Conservation (phyloP, 345 rosid species). For the Aethionema arabicum region DNA sequence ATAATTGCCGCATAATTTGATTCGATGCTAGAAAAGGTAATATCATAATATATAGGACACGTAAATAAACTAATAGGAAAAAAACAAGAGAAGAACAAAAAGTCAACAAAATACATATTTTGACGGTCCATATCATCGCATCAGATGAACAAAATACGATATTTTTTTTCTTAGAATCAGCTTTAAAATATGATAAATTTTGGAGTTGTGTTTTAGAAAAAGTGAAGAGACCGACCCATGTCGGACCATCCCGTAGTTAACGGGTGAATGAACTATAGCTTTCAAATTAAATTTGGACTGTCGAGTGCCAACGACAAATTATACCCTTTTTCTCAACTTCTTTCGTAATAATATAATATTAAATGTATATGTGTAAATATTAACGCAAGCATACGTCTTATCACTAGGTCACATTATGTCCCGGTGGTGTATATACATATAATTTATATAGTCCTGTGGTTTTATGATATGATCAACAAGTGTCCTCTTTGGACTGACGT, state of each 20-base stretch:
- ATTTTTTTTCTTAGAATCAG: background rate
- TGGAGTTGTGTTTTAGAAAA: too few relatives aligned
- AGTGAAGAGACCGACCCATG: background rate
- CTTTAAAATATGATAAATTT: too few relatives aligned
- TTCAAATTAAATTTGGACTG: conserved; percentile 32
- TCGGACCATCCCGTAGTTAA: conserved; percentile 29
- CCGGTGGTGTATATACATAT: conserved; percentile 5
- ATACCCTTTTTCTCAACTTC: conserved; percentile 4
- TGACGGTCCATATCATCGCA: background rate
- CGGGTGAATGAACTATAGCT: conserved; percentile 27
- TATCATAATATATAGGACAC: background rate
- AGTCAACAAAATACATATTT: background rate
- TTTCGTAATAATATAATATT: background rate
- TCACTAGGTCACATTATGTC: conserved; percentile 33
- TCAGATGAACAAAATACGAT: background rate
- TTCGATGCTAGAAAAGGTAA: conserved; percentile 5
- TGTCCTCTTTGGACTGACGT: conserved; percentile 12
- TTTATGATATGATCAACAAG: conserved; percentile 11
- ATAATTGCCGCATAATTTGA: conserved; percentile 29
- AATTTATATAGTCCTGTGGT: background rate
- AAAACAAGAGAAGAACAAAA: background rate
- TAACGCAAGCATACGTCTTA: conserved; percentile 21
- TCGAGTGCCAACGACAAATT: conserved; percentile 16
- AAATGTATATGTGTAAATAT: conserved; percentile 6
- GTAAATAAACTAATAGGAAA: conserved; percentile 19